Percentiles rank a stretch among this genome's conserved stretches.
Evolutionary conservation across 2,329 filamentous ascomycete genomes (phyloP).

Genomic region (Tolypocladium nubicola): DNA sequence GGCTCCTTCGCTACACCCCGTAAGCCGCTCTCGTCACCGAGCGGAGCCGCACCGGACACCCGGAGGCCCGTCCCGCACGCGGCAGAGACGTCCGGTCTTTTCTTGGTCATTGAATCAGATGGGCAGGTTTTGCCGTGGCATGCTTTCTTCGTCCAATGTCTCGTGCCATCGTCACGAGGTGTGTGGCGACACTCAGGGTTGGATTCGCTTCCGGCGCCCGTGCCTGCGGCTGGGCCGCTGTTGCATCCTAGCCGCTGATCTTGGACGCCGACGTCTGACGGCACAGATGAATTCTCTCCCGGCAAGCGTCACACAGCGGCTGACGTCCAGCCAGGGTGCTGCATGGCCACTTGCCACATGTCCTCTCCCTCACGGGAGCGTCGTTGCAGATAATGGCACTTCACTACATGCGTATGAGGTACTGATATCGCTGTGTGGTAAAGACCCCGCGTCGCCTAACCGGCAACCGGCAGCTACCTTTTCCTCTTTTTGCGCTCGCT

Average conservation of each 20-base stretch:
- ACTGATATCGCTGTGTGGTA: background rate
- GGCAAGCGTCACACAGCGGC: background rate
- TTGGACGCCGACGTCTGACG: background rate
- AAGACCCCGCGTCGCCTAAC: background rate
- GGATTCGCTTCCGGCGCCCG: background rate
- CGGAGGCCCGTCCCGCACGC: background rate
- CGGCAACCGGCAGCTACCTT: background rate
- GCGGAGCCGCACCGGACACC: background rate
- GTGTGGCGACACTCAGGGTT: background rate
- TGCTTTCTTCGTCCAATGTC: background rate
- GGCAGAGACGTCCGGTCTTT: background rate
- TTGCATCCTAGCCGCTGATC: background rate
- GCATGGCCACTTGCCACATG: background rate
- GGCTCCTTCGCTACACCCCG: background rate
- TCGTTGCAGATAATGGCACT: background rate
- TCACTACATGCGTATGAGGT: background rate
- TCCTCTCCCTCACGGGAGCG: background rate
- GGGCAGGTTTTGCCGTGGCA: background rate
- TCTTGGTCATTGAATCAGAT: background rate
- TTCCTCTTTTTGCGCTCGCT: background rate
- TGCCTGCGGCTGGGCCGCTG: background rate
- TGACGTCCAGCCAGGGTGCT: background rate
- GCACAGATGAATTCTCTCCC: background rate
- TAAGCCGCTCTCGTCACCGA: background rate
- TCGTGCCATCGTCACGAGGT: background rate